These are phyloP conservation scores for Leishmania lainsoni DNA, from an alignment of 208 protist genomes.

Conservation along the genomic window DNA sequence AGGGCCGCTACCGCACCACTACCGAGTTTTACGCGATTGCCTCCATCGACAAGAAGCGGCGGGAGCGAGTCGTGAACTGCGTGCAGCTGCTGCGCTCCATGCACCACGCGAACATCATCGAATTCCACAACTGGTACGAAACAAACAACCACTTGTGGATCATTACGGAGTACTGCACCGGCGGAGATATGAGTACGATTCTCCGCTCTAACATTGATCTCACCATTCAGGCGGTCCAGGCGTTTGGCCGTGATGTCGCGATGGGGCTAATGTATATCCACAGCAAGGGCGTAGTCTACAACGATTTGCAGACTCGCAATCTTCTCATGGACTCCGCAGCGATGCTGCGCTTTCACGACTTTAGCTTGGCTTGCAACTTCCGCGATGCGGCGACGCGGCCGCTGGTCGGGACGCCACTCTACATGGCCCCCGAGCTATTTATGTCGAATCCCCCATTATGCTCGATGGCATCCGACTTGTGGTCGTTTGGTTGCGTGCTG, in stretches of 20 bases:
- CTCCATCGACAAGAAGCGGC: conserved; percentile 92
- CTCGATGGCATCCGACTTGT: conserved; percentile 93
- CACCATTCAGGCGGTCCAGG: conserved; percentile 69
- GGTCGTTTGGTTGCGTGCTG: conserved; percentile 94
- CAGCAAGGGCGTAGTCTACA: conserved; percentile 88
- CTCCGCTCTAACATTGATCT: conserved; percentile 69
- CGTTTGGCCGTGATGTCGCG: conserved; percentile 85
- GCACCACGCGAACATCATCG: conserved; percentile 84
- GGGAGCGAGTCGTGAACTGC: conserved; percentile 86
- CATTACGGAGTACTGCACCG: conserved; percentile 95
- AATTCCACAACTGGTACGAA: conserved; percentile 96
- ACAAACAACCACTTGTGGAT: conserved; percentile 96
- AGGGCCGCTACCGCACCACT: conserved; percentile 90
- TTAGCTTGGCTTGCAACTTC: conserved; percentile 84
- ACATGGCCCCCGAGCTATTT: conserved; percentile 96
- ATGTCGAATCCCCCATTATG: conserved; percentile 49
- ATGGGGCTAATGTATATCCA: conserved; percentile 92
- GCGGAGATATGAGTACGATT: conserved; percentile 88
- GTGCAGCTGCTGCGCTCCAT: conserved; percentile 83
- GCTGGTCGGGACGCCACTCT: conserved; percentile 85
- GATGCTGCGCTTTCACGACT: conserved; percentile 92
- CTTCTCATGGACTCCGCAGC: conserved; percentile 92
- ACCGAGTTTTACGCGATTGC: conserved; percentile 95
- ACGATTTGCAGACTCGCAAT: conserved; percentile 93
- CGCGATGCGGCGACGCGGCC: conserved; percentile 26